Evolutionary conservation across 805 yeast species (phyloP).

Genomic region (Kodamaea nitidulidarum): DNA sequence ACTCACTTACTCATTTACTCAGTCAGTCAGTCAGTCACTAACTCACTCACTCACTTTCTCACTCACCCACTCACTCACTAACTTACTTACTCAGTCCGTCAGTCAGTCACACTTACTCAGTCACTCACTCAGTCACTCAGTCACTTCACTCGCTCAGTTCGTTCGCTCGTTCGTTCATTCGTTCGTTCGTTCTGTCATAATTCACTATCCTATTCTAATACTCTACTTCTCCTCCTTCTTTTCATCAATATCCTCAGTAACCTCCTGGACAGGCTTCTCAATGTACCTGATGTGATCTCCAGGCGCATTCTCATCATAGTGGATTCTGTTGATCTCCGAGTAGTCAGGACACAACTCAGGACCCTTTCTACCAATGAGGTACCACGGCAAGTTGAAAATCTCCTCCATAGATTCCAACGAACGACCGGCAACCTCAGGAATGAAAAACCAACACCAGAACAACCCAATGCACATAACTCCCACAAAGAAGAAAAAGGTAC

Average conservation of each 20-base stretch:
- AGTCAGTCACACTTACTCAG: too few species aligned
- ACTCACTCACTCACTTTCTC: too few species aligned
- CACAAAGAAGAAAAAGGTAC: constrained; percentile 21
- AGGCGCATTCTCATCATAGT: constrained; percentile 5
- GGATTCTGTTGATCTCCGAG: constrained; percentile 22
- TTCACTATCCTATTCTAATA: too few species aligned
- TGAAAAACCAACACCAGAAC: constrained; percentile 23
- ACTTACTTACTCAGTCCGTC: too few species aligned
- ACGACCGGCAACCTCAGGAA: constrained; percentile 24
- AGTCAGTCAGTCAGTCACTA: too few species aligned
- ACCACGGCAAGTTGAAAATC: constrained; percentile 25
- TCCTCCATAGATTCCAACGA: constrained; percentile 26
- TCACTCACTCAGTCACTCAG: too few species aligned
- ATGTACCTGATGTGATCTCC: constrained; percentile 9
- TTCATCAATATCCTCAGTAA: constrained; percentile 9
- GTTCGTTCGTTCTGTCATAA: too few species aligned
- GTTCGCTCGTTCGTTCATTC: too few species aligned
- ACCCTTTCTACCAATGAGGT: constrained; percentile 22
- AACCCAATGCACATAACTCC: constrained; percentile 17
- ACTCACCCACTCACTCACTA: too few species aligned
- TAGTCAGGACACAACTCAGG: constrained; percentile 23
- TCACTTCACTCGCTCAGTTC: too few species aligned
- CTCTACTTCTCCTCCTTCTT: constrained; percentile 2
- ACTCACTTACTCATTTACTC: too few species aligned
- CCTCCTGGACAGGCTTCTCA: constrained; percentile 9